Conservation (phyloP, 2,329 filamentous ascomycete species). For the Coniochaeta sp. region DNA sequence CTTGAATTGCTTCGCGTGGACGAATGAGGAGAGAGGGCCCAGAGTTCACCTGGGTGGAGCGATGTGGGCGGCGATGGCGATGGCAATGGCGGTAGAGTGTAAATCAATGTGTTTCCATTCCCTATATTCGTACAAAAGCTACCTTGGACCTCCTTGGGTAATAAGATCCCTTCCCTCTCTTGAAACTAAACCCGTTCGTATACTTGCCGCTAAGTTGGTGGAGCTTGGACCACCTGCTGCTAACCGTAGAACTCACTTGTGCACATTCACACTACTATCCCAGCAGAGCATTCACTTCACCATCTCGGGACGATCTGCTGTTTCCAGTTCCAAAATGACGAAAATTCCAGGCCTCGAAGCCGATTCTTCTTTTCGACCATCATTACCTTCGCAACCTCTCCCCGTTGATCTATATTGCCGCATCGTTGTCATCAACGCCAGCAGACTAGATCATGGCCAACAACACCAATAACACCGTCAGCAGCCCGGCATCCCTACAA, state of each 20-base stretch:
- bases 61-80: constrained; percentile 19
- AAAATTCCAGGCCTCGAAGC: not conserved
- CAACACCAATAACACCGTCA: not conserved
- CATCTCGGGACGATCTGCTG: not conserved
- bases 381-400: too few species aligned
- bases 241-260: not conserved
- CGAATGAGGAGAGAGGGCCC: constrained; percentile 18
- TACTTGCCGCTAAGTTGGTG: not conserved
- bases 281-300: not conserved
- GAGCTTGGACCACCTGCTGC: not conserved
- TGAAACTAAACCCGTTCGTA: not conserved
- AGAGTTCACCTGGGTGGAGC: constrained; percentile 16
- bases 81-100: constrained; percentile 35
- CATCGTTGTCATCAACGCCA: too few species aligned
- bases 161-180: constrained; percentile 4
- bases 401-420: too few species aligned
- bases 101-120: constrained; percentile 29
- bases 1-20: constrained; percentile 16
- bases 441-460: not conserved
- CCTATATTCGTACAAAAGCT: constrained; percentile 12
- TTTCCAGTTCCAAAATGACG: not conserved
- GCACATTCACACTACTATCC: not conserved
- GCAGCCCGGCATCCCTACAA: not conserved
- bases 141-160: constrained; percentile 12
- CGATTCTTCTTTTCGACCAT: not conserved